Evolutionary conservation across 1,284 basidiomycete species (phyloP).

Genomic region (Moesziomyces aphidis): DNA sequence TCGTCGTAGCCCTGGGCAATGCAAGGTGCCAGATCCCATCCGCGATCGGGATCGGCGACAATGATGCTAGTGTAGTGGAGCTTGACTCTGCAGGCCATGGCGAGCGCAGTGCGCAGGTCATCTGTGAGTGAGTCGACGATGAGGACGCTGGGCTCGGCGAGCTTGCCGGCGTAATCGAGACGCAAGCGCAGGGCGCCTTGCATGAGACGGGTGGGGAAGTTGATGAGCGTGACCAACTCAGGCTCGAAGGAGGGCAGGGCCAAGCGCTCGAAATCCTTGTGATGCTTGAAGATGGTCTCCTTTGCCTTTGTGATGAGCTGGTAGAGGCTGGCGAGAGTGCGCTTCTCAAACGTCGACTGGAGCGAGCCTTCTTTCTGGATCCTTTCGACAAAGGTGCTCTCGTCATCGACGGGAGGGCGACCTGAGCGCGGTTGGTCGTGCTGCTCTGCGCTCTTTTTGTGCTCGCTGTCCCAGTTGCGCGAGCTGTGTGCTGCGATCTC

Average conservation of each 20-base stretch:
- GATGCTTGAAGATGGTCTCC: slow-evolving; percentile 85
- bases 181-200: slow-evolving; percentile 90
- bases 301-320: slow-evolving; percentile 87
- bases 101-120: slow-evolving; percentile 90
- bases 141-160: slow-evolving; percentile 80
- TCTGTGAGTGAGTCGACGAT: slow-evolving; percentile 96
- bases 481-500: slow-evolving; percentile 44
- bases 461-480: slow-evolving; percentile 7
- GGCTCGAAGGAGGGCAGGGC: slow-evolving; percentile 91
- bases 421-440: slow-evolving; percentile 15
- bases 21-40: slow-evolving; percentile 89
- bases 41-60: slow-evolving; percentile 81
- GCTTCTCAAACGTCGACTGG: slow-evolving; percentile 92
- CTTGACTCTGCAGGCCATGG: slow-evolving; percentile 93
- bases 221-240: slow-evolving; percentile 91
- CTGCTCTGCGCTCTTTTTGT: slow-evolving; percentile 19
- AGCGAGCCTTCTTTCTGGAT: slow-evolving; percentile 95
- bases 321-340: slow-evolving; percentile 88
- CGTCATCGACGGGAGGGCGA: slow-evolving; percentile 35
- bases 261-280: slow-evolving; percentile 80
- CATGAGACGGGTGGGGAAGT: slow-evolving; percentile 93
- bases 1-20: slow-evolving; percentile 89
- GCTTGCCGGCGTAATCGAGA: slow-evolving; percentile 88
- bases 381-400: slow-evolving; percentile 82
- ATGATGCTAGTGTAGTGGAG: slow-evolving; percentile 91